Conservation (phyloP, 305 asterid genomes). For the Fraxinus floribunda region DNA sequence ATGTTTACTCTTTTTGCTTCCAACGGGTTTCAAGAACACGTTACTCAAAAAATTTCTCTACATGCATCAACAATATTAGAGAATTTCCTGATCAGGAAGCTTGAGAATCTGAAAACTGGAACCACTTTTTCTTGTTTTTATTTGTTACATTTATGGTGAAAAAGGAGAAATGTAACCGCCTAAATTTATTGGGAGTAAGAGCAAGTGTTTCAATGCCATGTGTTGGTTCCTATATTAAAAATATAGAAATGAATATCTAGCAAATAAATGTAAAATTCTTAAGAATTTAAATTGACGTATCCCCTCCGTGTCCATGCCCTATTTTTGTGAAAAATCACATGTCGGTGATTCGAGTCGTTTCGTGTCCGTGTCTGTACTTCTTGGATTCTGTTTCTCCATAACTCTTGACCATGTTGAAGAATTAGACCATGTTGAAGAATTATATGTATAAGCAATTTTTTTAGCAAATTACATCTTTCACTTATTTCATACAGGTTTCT, state of each 20-base stretch:
- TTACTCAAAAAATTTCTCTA: neutral
- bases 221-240: neutral
- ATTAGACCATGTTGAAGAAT: no score
- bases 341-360: neutral
- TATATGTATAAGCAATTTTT: neutral
- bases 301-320: neutral
- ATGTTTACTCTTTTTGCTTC: neutral
- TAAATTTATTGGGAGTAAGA: neutral
- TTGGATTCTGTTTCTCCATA: neutral
- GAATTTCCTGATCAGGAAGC: neutral
- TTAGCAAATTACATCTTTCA: neutral
- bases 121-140: neutral
- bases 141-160: neutral
- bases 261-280: neutral
- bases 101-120: neutral
- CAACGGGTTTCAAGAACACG: neutral
- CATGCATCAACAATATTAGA: neutral
- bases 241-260: neutral
- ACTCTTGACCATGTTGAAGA: neutral
- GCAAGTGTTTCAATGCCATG: neutral
- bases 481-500: neutral
- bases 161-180: neutral
- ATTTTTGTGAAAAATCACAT: neutral
- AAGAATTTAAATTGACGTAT: neutral
- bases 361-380: neutral